Conservation (phyloP, 2,329 filamentous ascomycete genomes). For the Stenocarpella maydis region DNA sequence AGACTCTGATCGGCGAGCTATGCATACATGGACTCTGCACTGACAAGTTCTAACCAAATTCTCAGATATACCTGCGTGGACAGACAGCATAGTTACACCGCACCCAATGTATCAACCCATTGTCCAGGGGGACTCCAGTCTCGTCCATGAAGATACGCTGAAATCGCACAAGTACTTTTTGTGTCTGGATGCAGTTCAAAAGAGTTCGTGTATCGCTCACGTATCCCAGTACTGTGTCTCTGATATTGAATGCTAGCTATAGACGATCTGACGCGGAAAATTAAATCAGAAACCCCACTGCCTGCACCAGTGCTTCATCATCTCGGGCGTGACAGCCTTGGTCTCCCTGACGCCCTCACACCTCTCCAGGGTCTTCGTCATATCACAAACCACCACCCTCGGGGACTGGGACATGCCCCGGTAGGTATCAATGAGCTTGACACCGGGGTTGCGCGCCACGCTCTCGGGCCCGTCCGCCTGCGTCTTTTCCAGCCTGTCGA, state of each 20-base stretch:
- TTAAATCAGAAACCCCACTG: slow-evolving; percentile 49
- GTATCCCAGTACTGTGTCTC: too few relatives aligned
- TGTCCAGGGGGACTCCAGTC: too few relatives aligned
- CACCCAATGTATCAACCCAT: too few relatives aligned
- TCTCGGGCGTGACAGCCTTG: slow-evolving; percentile 47
- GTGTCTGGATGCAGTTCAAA: too few relatives aligned
- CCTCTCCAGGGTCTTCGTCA: slow-evolving; percentile 46
- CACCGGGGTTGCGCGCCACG: slow-evolving; percentile 52
- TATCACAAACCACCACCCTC: slow-evolving; percentile 48
- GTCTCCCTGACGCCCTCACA: slow-evolving; percentile 51
- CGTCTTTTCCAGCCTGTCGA: slow-evolving; percentile 50
- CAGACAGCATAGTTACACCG: too few relatives aligned
- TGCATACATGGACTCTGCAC: neutral
- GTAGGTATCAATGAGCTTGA: slow-evolving; percentile 60
- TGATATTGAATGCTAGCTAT: too few relatives aligned
- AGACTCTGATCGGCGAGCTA: too few relatives aligned
- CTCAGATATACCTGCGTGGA: too few relatives aligned
- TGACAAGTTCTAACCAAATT: neutral
- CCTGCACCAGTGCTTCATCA: slow-evolving; percentile 56
- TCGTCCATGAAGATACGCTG: too few relatives aligned
- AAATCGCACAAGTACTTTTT: too few relatives aligned
- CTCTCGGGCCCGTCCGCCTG: slow-evolving; percentile 43
- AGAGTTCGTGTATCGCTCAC: too few relatives aligned
- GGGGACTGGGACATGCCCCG: slow-evolving; percentile 40
- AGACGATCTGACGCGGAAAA: too few relatives aligned